phyloP scores from a whole-genome alignment of 108 stramenopile genomes.

The Pseudonitzschia delicatissima region DNA sequence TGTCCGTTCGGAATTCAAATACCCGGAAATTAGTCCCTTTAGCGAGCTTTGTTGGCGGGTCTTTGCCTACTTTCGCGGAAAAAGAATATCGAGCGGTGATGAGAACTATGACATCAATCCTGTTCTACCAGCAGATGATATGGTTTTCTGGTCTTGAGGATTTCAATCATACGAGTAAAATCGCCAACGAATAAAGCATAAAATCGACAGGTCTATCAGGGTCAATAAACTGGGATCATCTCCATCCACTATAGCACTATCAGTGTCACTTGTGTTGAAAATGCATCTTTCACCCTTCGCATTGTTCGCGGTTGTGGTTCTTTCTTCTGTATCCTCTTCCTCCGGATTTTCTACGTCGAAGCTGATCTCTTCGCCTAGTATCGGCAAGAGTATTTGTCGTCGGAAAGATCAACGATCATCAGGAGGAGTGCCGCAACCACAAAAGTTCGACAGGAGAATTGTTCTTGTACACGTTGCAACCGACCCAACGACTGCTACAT shows the following conservation, averaged over 20 bases:
- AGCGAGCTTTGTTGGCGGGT: background rate
- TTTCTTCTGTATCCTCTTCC: background rate
- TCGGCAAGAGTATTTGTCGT: background rate
- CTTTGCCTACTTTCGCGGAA: too few relatives aligned
- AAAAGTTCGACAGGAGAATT: background rate
- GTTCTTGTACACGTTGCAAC: background rate
- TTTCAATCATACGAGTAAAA: too few relatives aligned
- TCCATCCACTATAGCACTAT: too few relatives aligned
- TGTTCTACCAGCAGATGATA: too few relatives aligned
- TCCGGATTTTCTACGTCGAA: conserved; percentile 2
- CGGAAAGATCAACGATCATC: background rate
- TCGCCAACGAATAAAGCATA: background rate
- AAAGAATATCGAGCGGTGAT: too few relatives aligned
- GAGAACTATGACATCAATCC: too few relatives aligned
- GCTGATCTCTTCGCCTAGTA: background rate
- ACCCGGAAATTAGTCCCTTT: background rate
- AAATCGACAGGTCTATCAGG: too few relatives aligned
- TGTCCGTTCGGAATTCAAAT: too few relatives aligned
- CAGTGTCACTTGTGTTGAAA: too few relatives aligned
- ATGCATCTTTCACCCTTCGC: background rate
- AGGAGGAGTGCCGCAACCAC: background rate
- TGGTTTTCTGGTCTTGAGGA: too few relatives aligned
- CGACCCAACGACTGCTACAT: background rate
- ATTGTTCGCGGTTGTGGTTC: background rate
- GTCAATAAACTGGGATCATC: too few relatives aligned